Evolutionary conservation across 495 filamentous ascomycete genomes (phyloP).

Genomic region (Stereocaulon alpinum): DNA sequence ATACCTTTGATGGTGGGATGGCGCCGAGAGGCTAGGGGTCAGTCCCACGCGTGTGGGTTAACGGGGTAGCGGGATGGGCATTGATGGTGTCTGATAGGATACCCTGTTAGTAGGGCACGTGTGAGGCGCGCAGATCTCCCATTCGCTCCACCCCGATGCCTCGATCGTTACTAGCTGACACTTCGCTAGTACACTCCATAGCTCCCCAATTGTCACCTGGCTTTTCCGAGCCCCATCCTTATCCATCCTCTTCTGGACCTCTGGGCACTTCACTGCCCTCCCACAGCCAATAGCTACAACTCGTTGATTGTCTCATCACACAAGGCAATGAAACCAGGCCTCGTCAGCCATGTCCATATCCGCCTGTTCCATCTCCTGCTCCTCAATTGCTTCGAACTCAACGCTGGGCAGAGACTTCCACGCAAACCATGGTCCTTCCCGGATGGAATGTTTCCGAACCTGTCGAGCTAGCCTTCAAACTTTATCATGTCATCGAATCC

Average conservation of each 20-base stretch:
- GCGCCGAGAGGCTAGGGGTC: not conserved
- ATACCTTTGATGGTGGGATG: too few species aligned
- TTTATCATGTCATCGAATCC: slow-evolving; percentile 11
- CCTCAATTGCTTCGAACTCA: not conserved
- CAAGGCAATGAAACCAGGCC: not conserved
- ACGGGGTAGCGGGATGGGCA: not conserved
- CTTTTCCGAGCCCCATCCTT: not conserved
- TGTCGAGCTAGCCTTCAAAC: slow-evolving; percentile 9
- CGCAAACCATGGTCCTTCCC: slow-evolving; percentile 12
- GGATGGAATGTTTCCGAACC: slow-evolving; percentile 21
- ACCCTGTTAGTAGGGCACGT: slow-evolving; percentile 4
- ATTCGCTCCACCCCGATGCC: not conserved
- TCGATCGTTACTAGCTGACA: not conserved
- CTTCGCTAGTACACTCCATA: not conserved
- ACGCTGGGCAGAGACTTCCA: not conserved
- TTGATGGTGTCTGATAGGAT: not conserved
- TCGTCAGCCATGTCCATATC: not conserved
- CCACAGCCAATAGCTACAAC: not conserved
- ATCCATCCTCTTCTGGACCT: not conserved
- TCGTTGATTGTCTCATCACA: not conserved
- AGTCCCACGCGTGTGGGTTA: not conserved
- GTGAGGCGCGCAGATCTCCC: not conserved
- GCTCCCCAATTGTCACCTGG: not conserved
- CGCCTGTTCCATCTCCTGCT: not conserved
- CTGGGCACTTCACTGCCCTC: too few species aligned